Evolutionary conservation across 2,329 filamentous ascomycete species (phyloP).

Genomic region (Botryotinia calthae): DNA sequence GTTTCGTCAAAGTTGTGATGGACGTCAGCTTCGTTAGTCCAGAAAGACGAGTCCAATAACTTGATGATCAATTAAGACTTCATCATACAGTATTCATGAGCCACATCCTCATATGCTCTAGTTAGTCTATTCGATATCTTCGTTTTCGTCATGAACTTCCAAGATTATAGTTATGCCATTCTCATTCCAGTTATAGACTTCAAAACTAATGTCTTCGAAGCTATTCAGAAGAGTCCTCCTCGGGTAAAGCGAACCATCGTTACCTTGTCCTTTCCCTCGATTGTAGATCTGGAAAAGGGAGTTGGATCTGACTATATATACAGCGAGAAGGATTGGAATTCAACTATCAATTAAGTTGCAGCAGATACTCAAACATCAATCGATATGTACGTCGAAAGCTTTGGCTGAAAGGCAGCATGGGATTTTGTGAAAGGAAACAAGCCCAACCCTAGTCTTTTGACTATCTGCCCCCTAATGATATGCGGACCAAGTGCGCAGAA

Average conservation of each 20-base stretch:
- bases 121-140: constrained; percentile 68
- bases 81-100: background rate
- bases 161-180: constrained; percentile 41
- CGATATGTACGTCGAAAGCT: constrained; percentile 48
- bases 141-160: constrained; percentile 41
- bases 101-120: constrained; percentile 14
- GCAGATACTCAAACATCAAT: constrained; percentile 23
- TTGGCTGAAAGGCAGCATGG: constrained; percentile 67
- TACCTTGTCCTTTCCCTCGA: constrained; percentile 63
- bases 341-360: constrained; percentile 48
- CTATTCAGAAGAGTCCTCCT: constrained; percentile 43
- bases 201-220: constrained; percentile 48
- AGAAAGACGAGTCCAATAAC: background rate
- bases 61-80: background rate
- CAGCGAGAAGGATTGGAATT: constrained; percentile 54
- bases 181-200: constrained; percentile 55
- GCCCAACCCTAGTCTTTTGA: constrained; percentile 56
- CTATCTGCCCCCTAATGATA: constrained; percentile 60
- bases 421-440: constrained; percentile 52
- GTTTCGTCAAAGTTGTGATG: background rate
- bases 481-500: constrained; percentile 61
- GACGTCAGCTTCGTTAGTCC: no score
- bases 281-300: constrained; percentile 54
- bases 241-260: constrained; percentile 45
- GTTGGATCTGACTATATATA: constrained; percentile 48